Percentiles rank a stretch among this genome's conserved stretches.
phyloP scores from a whole-genome alignment of 1,139 yeast genomes.

The Zygotorulaspora mrakii region DNA sequence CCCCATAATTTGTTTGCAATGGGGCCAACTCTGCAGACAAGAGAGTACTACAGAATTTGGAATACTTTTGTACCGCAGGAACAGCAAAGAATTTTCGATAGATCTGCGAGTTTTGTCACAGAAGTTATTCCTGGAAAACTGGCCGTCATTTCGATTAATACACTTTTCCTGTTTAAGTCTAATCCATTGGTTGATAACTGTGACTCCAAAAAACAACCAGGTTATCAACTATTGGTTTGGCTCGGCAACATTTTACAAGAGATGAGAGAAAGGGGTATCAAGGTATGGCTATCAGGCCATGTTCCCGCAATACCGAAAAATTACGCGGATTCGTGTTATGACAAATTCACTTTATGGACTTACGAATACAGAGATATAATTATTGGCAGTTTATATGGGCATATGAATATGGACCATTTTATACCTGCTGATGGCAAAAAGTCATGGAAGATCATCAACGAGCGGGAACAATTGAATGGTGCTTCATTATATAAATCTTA shows the following conservation, averaged over 20 bases:
- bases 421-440: constrained; percentile 68
- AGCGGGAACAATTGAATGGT: constrained; percentile 5
- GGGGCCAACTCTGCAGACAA: constrained; percentile 80
- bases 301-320: constrained; percentile 83
- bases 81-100: constrained; percentile 68
- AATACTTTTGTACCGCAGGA: constrained; percentile 67
- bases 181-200: constrained; percentile 84
- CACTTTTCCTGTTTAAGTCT: constrained; percentile 67
- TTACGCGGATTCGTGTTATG: constrained; percentile 64
- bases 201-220: constrained; percentile 68
- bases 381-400: constrained; percentile 80
- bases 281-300: constrained; percentile 84
- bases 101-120: constrained; percentile 69
- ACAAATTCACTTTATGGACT: constrained; percentile 72
- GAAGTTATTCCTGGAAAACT: constrained; percentile 75
- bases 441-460: constrained; percentile 47
- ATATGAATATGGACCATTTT: constrained; percentile 85
- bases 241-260: constrained; percentile 70
- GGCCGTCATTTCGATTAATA: constrained; percentile 75
- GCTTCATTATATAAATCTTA: not conserved
- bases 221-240: constrained; percentile 74
- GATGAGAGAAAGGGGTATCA: constrained; percentile 68
- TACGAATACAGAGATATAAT: constrained; percentile 80
- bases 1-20: constrained; percentile 82
- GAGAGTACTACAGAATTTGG: constrained; percentile 75